A percentile compares a stretch with the other conserved stretches of the same genome.
Conservation (phyloP, 2,329 filamentous ascomycete species). For the Mycocentrospora acerina region DNA sequence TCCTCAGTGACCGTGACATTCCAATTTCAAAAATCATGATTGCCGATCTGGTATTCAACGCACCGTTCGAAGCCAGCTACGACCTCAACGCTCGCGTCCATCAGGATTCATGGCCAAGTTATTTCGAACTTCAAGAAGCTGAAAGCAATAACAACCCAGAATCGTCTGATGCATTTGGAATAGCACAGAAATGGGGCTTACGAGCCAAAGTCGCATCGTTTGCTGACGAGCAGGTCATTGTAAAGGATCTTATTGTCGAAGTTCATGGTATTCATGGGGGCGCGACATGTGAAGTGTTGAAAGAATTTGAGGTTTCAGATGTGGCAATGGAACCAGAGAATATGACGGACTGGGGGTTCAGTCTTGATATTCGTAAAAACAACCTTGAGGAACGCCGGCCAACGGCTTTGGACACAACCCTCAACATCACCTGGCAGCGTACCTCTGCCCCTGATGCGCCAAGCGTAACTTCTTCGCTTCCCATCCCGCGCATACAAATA, state of each 20-base stretch:
- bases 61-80: constrained; percentile 89
- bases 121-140: constrained; percentile 67
- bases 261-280: constrained; percentile 63
- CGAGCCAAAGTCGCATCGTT: constrained; percentile 73
- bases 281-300: constrained; percentile 55
- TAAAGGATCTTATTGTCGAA: constrained; percentile 66
- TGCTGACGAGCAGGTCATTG: constrained; percentile 62
- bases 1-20: constrained; percentile 77
- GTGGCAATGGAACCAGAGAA: constrained; percentile 62
- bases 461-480: constrained; percentile 57
- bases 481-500: constrained; percentile 77
- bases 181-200: constrained; percentile 80
- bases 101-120: constrained; percentile 78
- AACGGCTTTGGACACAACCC: constrained; percentile 70
- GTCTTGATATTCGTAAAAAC: constrained; percentile 71
- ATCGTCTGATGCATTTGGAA: constrained; percentile 55
- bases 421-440: constrained; percentile 78
- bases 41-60: constrained; percentile 71
- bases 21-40: constrained; percentile 73
- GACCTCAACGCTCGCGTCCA: constrained; percentile 81
- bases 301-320: constrained; percentile 28
- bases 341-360: constrained; percentile 71
- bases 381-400: constrained; percentile 80
- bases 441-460: constrained; percentile 36
- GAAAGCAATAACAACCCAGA: constrained; percentile 35